Percentiles rank a stretch among this genome's conserved stretches.
Evolutionary conservation across 2,329 filamentous ascomycete species (phyloP).

Genomic region (Salinomyces thailandicus): DNA sequence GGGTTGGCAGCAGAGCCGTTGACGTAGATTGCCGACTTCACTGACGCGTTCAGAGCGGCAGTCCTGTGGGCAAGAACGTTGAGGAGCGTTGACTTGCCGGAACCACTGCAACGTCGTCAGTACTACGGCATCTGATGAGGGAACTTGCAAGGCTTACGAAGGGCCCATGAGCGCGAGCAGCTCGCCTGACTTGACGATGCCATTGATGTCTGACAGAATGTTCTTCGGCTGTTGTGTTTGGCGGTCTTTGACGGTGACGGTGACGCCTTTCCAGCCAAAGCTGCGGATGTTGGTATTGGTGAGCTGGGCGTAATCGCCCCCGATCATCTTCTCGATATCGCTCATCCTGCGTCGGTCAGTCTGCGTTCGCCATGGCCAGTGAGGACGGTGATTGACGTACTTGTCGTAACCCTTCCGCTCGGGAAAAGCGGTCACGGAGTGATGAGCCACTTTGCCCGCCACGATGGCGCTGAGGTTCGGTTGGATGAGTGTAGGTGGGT

Average conservation of each 20-base stretch:
- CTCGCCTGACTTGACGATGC: constrained; percentile 58
- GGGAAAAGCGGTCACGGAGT: constrained; percentile 7
- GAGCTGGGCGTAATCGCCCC: constrained; percentile 42
- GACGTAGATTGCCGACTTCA: constrained; percentile 46
- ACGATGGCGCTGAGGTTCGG: not conserved
- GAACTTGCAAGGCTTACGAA: constrained; percentile 29
- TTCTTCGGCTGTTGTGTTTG: constrained; percentile 52
- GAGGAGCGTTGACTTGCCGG: constrained; percentile 75
- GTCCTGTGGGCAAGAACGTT: constrained; percentile 63
- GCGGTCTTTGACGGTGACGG: constrained; percentile 62
- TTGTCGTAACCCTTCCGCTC: constrained; percentile 26
- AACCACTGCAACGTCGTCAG: constrained; percentile 29
- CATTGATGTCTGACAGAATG: constrained; percentile 54
- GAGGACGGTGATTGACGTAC: too few species aligned
- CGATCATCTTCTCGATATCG: constrained; percentile 36
- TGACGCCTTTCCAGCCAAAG: constrained; percentile 57
- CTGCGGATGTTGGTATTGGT: constrained; percentile 53
- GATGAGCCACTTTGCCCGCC: constrained; percentile 13
- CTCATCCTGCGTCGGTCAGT: too few species aligned
- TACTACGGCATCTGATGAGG: not conserved
- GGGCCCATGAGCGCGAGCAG: constrained; percentile 76
- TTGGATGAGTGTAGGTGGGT: not conserved
- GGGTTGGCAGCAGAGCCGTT: constrained; percentile 51
- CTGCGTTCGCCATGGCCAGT: too few species aligned
- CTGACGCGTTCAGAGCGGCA: constrained; percentile 42